These are phyloP conservation scores for Aspergillus egyptiacus DNA, from an alignment of 495 filamentous ascomycete genomes.

Conservation along the genomic window DNA sequence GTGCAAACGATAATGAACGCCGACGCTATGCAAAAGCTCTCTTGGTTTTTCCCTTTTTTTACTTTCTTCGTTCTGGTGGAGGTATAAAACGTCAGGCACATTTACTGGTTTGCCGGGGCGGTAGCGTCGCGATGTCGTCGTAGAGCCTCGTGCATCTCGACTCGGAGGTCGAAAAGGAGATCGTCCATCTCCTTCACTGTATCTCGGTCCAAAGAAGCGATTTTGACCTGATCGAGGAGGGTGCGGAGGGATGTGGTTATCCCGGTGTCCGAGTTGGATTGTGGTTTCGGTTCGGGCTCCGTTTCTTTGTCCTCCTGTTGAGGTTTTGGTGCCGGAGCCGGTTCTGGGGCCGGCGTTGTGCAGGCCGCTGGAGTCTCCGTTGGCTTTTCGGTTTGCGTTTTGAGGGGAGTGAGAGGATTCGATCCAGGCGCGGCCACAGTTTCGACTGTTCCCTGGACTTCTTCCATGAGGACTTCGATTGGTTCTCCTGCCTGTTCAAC, in stretches of 20 bases:
- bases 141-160: constrained; percentile 57
- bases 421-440: too few relatives aligned
- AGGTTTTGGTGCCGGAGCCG: neutral
- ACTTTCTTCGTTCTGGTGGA: neutral
- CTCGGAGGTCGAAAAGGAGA: constrained; percentile 60
- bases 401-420: too few relatives aligned
- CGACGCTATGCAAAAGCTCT: constrained; percentile 40
- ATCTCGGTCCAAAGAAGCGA: constrained; percentile 42
- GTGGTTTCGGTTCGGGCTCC: neutral
- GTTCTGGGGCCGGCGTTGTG: neutral
- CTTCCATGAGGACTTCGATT: constrained; percentile 1
- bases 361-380: neutral
- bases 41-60: neutral
- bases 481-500: neutral
- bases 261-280: neutral
- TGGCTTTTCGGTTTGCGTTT: constrained; percentile 16
- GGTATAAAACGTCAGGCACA: neutral
- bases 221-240: constrained; percentile 47
- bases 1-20: too few relatives aligned
- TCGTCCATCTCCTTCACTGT: constrained; percentile 58
- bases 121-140: constrained; percentile 30
- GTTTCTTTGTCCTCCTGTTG: constrained; percentile 3
- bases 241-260: constrained; percentile 47
- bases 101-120: neutral
- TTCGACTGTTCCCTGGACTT: neutral